Evolutionary conservation across 345 rosid genomes (phyloP).

Genomic region (Conringia planisiliqua): DNA sequence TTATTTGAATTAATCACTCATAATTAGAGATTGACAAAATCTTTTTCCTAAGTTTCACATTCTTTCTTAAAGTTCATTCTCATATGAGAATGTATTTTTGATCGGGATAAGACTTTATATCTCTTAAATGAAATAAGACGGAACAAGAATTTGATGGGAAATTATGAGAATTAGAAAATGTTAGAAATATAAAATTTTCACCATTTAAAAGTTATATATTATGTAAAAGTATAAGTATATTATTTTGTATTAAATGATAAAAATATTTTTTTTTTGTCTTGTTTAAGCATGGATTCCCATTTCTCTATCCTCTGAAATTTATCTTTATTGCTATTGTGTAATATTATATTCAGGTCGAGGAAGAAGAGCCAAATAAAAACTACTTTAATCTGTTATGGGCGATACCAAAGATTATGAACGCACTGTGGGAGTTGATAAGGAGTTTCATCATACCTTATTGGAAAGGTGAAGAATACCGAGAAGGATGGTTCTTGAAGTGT

Average conservation of each 20-base stretch:
- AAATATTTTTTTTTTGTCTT: no score
- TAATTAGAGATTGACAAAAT: not conserved
- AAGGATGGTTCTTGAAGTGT: constrained; percentile 47
- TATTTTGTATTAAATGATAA: not conserved
- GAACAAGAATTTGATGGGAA: not conserved
- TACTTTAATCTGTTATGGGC: constrained; percentile 47
- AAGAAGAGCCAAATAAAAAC: constrained; percentile 70
- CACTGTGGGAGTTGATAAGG: constrained; percentile 61
- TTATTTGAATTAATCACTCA: not conserved
- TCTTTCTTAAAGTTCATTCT: no score
- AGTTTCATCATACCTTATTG: constrained; percentile 44
- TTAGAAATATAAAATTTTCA: not conserved
- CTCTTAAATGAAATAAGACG: not conserved
- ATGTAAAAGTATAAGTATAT: not conserved
- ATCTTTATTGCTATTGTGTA: not conserved
- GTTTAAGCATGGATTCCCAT: not conserved
- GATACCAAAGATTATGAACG: constrained; percentile 45
- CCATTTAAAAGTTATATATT: not conserved
- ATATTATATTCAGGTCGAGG: constrained; percentile 37
- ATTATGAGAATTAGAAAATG: not conserved
- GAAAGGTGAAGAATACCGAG: constrained; percentile 46
- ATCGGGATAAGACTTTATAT: not conserved
- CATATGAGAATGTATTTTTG: not conserved
- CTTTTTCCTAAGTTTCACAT: not conserved
- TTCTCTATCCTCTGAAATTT: not conserved